Percentiles rank a stretch among this genome's conserved stretches.
Conservation (phyloP, 805 yeast genomes). For the Candida xiaguanensis region DNA sequence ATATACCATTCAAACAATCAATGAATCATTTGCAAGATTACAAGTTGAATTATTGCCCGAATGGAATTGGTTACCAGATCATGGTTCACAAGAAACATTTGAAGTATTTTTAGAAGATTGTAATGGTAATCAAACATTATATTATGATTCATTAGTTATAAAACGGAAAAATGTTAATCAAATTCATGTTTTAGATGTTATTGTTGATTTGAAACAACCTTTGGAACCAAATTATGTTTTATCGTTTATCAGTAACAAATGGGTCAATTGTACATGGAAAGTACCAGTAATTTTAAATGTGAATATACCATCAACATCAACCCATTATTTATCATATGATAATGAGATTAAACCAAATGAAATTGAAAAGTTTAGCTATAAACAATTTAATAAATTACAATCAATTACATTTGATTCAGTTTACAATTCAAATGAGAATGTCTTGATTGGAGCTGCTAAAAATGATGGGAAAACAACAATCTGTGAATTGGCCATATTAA, state of each 20-base stretch:
- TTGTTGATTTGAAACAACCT: conserved; percentile 58
- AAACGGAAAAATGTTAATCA: conserved; percentile 45
- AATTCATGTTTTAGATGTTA: conserved; percentile 59
- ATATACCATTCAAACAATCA: conserved; percentile 71
- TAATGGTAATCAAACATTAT: conserved; percentile 74
- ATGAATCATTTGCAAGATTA: conserved; percentile 61
- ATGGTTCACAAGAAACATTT: conserved; percentile 65
- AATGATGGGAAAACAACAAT: conserved; percentile 72
- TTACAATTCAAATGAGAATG: conserved; percentile 53
- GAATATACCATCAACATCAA: conserved; percentile 62
- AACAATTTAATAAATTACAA: conserved; percentile 67
- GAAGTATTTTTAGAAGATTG: conserved; percentile 74
- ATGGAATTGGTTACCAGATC: conserved; percentile 68
- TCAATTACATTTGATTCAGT: conserved; percentile 64
- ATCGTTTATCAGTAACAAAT: conserved; percentile 69
- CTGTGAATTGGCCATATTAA: conserved; percentile 70
- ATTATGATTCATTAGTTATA: conserved; percentile 51
- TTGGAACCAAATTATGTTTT: conserved; percentile 69
- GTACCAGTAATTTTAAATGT: conserved; percentile 57
- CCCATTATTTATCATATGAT: conserved; percentile 26
- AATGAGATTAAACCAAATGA: conserved; percentile 41
- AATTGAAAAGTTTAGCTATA: conserved; percentile 47
- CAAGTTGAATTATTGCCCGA: conserved; percentile 65
- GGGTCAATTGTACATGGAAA: conserved; percentile 74
- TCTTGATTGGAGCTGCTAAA: conserved; percentile 68